Evolutionary conservation across 2,329 filamentous ascomycete genomes (phyloP).

Genomic region (Ascomycota sp.): DNA sequence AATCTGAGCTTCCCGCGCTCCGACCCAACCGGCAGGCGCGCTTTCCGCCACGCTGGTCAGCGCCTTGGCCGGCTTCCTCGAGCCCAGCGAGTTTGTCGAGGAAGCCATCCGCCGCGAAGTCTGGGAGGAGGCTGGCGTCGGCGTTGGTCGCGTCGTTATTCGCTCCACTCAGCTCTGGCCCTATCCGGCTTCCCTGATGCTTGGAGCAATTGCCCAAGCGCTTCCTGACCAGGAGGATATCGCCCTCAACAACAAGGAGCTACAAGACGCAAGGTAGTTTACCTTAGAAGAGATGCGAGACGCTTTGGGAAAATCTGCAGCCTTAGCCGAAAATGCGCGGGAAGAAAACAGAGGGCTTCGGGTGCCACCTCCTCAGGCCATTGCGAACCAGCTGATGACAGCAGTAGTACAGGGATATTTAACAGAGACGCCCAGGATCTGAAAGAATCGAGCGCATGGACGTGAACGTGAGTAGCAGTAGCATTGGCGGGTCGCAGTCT

Average conservation of each 20-base stretch:
- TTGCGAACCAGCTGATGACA: constrained; percentile 72
- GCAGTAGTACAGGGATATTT: constrained; percentile 64
- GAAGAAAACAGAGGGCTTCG: constrained; percentile 54
- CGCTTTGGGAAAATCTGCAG: constrained; percentile 47
- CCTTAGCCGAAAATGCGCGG: constrained; percentile 46
- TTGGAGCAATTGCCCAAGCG: constrained; percentile 73
- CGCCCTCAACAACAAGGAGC: constrained; percentile 71
- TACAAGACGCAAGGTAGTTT: constrained; percentile 84
- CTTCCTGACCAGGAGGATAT: constrained; percentile 53
- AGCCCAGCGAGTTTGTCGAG: constrained; percentile 69
- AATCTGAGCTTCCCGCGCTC: constrained; percentile 87
- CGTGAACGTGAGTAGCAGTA: background rate
- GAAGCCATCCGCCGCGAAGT: constrained; percentile 69
- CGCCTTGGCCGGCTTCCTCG: constrained; percentile 71
- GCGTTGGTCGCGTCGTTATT: constrained; percentile 56
- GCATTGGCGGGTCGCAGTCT: no score
- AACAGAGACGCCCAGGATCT: constrained; percentile 31
- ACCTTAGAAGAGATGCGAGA: constrained; percentile 58
- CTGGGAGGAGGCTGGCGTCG: constrained; percentile 69
- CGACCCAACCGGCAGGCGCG: constrained; percentile 73
- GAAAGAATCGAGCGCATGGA: constrained; percentile 2
- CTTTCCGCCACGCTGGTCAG: constrained; percentile 71
- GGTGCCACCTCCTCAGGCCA: constrained; percentile 69
- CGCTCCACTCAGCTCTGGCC: constrained; percentile 80
- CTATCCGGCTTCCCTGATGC: constrained; percentile 70